Conservation (phyloP, 257 asterid genomes). For the Solanum ahanhuiri region DNA sequence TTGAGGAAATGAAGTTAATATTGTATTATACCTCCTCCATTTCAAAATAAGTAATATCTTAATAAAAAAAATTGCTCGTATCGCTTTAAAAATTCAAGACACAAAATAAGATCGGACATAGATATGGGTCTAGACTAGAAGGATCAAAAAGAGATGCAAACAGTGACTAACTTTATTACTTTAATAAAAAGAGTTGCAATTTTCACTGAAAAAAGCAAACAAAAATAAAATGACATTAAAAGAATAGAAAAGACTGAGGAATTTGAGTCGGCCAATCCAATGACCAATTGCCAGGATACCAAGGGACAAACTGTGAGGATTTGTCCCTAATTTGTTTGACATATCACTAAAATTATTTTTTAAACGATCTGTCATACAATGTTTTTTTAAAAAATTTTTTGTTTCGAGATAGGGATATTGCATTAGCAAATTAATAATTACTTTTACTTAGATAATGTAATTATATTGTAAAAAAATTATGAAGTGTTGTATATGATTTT, state of each 20-base stretch:
- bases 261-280: neutral
- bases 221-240: neutral
- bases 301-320: neutral
- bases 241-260: neutral
- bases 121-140: neutral
- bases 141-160: neutral
- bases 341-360: neutral
- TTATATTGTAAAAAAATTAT: neutral
- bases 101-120: neutral
- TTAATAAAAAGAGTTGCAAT: neutral
- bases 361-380: neutral
- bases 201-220: neutral
- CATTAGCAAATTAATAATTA: neutral
- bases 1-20: neutral
- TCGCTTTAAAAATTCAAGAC: neutral
- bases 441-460: neutral
- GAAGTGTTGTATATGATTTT: neutral
- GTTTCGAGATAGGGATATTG: neutral
- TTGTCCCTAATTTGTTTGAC: neutral
- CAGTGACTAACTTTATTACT: neutral
- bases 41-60: neutral
- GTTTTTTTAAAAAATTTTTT: no score
- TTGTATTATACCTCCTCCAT: neutral
- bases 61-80: no score
- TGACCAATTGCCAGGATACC: neutral